Percentiles rank a stretch among this genome's conserved stretches.
phyloP scores from a whole-genome alignment of 805 yeast genomes.

The Groenewaldozyma salmanticensis region DNA sequence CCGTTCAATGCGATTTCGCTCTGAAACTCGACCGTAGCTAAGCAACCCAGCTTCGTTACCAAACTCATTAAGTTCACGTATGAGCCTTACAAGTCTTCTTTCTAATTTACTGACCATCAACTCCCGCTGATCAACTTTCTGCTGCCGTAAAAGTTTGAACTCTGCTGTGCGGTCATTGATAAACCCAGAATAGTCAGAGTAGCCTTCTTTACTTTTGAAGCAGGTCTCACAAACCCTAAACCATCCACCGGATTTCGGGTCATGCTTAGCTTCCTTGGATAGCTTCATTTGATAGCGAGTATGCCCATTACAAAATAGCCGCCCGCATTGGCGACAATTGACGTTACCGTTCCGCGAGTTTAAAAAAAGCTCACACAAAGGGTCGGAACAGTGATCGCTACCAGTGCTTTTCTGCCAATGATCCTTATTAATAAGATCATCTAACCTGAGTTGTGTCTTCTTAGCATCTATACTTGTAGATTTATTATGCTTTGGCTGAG shows the following conservation, averaged over 20 bases:
- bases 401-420: constrained; percentile 52
- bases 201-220: constrained; percentile 45
- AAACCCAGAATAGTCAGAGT: constrained; percentile 35
- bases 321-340: constrained; percentile 73
- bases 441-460: constrained; percentile 16
- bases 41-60: constrained; percentile 20
- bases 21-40: constrained; percentile 19
- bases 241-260: constrained; percentile 50
- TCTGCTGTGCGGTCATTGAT: constrained; percentile 35
- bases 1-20: constrained; percentile 35
- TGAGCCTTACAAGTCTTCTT: constrained; percentile 38
- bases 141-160: constrained; percentile 36
- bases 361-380: constrained; percentile 35
- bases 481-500: neutral
- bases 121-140: constrained; percentile 38
- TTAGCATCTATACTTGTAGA: neutral
- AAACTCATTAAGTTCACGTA: constrained; percentile 17
- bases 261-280: constrained; percentile 37
- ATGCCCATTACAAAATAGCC: constrained; percentile 57
- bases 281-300: constrained; percentile 45
- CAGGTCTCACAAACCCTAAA: constrained; percentile 60
- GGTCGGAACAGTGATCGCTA: constrained; percentile 33
- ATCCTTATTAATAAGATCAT: constrained; percentile 33
- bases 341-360: constrained; percentile 46
- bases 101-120: constrained; percentile 50